Evolutionary conservation across 2,329 filamentous ascomycete genomes (phyloP).

Genomic region (Ambrosiella beaveri): DNA sequence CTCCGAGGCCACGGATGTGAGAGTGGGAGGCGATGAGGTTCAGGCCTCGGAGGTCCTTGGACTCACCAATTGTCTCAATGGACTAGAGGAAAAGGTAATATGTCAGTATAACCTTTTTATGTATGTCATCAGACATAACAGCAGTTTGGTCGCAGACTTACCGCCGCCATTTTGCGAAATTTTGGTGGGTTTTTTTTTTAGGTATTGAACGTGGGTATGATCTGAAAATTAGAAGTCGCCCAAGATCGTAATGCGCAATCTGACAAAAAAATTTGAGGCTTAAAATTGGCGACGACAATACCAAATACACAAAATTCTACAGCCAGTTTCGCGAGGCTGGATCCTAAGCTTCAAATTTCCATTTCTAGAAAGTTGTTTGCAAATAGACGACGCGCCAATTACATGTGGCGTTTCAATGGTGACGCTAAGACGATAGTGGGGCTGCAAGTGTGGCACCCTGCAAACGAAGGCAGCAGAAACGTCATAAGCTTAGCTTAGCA

Average conservation of each 20-base stretch:
- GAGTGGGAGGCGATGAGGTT: slow-evolving; percentile 98
- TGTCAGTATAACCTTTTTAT: not conserved
- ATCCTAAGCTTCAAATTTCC: slow-evolving; percentile 7
- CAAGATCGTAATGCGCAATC: not conserved
- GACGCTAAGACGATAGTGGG: slow-evolving; percentile 2
- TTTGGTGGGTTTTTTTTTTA: too few species aligned
- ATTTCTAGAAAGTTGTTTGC: not conserved
- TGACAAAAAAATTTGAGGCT: too few species aligned
- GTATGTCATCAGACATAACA: not conserved
- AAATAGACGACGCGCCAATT: slow-evolving; percentile 5
- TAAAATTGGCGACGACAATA: not conserved
- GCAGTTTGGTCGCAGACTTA: slow-evolving; percentile 21
- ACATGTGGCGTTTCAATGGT: slow-evolving; percentile 5
- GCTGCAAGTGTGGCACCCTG: not conserved
- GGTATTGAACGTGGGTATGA: not conserved
- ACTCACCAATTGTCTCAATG: slow-evolving; percentile 71
- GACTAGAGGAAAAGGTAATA: slow-evolving; percentile 23
- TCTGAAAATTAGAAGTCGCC: not conserved
- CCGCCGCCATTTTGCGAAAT: slow-evolving; percentile 31
- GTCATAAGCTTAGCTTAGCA: slow-evolving; percentile 11
- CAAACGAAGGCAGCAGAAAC: slow-evolving; percentile 11
- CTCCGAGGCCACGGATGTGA: slow-evolving; percentile 87
- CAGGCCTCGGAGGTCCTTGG: slow-evolving; percentile 85
- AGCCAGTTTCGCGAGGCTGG: slow-evolving; percentile 17
- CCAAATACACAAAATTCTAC: not conserved